Percentiles rank a stretch among this genome's conserved stretches.
Conservation (phyloP, 805 yeast genomes). For the Candida anglica region DNA sequence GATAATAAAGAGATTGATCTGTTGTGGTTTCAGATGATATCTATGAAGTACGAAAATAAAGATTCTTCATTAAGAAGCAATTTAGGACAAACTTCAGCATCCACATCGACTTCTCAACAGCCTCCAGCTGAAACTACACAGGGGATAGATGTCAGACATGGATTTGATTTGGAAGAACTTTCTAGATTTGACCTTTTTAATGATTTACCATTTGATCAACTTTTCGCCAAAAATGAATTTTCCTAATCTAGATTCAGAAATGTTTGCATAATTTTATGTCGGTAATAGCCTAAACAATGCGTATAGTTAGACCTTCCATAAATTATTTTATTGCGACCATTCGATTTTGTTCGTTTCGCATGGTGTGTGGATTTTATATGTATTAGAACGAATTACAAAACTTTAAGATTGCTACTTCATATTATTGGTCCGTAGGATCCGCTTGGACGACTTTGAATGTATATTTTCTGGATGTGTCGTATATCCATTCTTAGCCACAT, state of each 20-base stretch:
- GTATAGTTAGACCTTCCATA: too few species aligned
- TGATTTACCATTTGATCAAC: constrained; percentile 21
- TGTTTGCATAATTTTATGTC: too few species aligned
- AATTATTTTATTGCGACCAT: too few species aligned
- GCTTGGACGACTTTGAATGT: too few species aligned
- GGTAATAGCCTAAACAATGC: too few species aligned
- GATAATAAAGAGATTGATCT: constrained; percentile 28
- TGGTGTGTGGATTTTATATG: too few species aligned
- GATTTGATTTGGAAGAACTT: constrained; percentile 12
- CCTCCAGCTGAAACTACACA: not conserved
- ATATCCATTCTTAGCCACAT: too few species aligned
- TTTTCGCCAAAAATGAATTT: constrained; percentile 4
- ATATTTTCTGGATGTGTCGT: too few species aligned
- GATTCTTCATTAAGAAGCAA: not conserved
- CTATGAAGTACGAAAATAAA: constrained; percentile 19
- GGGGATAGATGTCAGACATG: constrained; percentile 5
- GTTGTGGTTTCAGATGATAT: constrained; percentile 32
- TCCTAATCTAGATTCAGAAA: not conserved
- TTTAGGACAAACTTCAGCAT: not conserved
- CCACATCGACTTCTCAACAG: not conserved
- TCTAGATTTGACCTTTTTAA: constrained; percentile 22
- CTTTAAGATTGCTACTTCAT: too few species aligned
- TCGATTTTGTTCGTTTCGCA: too few species aligned
- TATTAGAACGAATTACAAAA: too few species aligned
- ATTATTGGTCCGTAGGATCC: too few species aligned